These are phyloP conservation scores for Flaveria robusta DNA, from an alignment of 129 eudicot genomes.

Conservation along the genomic window DNA sequence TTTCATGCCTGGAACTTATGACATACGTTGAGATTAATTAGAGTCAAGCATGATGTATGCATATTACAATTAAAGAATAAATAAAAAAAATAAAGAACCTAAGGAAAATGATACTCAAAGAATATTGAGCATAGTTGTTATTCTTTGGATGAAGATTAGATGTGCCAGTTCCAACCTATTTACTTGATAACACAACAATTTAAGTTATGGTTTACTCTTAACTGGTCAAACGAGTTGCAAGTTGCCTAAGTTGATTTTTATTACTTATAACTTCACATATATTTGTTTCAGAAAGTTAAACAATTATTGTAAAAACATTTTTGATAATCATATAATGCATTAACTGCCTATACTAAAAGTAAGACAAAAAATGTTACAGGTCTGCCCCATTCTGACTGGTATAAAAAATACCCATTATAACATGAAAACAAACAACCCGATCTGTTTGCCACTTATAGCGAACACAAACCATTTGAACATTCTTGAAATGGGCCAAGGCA, in stretches of 20 bases:
- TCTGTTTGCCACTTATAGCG: not conserved
- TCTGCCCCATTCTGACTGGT: not conserved
- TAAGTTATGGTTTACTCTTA: not conserved
- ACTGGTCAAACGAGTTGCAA: not conserved
- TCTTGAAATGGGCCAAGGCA: not conserved
- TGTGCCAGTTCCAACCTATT: not conserved
- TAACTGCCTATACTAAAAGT: not conserved
- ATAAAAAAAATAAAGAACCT: not conserved
- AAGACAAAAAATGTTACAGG: not conserved
- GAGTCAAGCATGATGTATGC: conserved; percentile 8
- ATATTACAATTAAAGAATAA: not conserved
- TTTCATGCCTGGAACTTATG: too few species aligned
- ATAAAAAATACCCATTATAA: not conserved
- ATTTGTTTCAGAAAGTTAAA: not conserved
- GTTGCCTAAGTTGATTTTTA: not conserved
- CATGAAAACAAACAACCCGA: not conserved
- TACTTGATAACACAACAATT: not conserved
- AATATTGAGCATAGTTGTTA: conserved; percentile 16
- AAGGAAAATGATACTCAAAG: not conserved
- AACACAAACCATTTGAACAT: not conserved
- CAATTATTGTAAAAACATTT: not conserved
- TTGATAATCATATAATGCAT: not conserved
- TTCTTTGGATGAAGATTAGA: not conserved
- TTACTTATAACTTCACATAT: not conserved
- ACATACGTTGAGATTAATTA: too few species aligned